phyloP scores from a whole-genome alignment of 331 rosid genomes.

The Malus hybrid region DNA sequence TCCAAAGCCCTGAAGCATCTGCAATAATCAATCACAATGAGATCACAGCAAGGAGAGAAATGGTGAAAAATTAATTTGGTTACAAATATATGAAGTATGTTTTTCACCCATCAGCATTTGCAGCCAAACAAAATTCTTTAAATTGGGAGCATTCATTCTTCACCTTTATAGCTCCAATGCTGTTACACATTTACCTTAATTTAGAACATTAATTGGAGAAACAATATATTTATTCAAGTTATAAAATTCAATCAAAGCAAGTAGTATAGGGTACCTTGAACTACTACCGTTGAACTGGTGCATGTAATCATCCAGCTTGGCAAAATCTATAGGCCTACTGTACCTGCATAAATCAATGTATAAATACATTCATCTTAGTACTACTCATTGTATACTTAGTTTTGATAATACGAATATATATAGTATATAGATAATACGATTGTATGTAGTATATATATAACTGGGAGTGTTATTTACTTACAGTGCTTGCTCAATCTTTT shows the following conservation, averaged over 20 bases:
- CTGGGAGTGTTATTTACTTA: constrained; percentile 17
- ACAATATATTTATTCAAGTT: neutral
- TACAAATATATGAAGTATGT: neutral
- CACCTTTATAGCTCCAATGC: constrained; percentile 85
- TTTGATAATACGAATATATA: neutral
- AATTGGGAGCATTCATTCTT: constrained; percentile 48
- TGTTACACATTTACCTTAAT: constrained; percentile 7
- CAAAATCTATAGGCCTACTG: constrained; percentile 34
- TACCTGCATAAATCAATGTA: constrained; percentile 20
- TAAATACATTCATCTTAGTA: neutral
- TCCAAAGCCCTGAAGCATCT: constrained; percentile 38
- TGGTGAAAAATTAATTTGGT: neutral
- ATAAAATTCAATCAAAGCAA: neutral
- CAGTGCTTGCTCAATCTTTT: constrained; percentile 57
- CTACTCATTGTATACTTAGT: neutral
- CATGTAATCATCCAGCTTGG: constrained; percentile 52
- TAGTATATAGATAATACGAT: too few relatives aligned
- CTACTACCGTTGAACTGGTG: constrained; percentile 78
- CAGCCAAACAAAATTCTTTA: constrained; percentile 51
- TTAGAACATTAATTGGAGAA: neutral
- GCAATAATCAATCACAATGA: neutral
- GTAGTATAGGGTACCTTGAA: constrained; percentile 43
- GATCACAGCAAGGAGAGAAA: too few relatives aligned
- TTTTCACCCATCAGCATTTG: constrained; percentile 55
- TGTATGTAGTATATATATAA: too few relatives aligned